Evolutionary conservation across 1,284 basidiomycete species (phyloP).

Genomic region (Termitomyces sp.): DNA sequence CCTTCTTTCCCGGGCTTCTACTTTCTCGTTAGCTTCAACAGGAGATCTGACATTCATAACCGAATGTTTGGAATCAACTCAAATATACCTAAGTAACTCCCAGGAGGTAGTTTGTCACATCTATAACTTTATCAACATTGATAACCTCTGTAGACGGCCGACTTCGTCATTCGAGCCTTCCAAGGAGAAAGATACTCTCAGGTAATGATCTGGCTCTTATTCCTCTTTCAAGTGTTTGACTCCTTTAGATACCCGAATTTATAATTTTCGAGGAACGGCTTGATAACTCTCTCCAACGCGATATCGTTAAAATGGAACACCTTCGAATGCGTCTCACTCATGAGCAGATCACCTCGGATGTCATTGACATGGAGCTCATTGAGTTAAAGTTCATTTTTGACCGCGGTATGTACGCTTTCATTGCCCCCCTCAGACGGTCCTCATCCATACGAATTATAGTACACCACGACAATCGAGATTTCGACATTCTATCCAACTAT

Average conservation of each 20-base stretch:
- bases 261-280: slow-evolving; percentile 71
- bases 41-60: slow-evolving; percentile 68
- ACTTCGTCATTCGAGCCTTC: slow-evolving; percentile 75
- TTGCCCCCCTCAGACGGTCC: slow-evolving; percentile 4
- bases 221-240: neutral
- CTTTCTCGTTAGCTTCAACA: slow-evolving; percentile 66
- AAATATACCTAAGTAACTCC: slow-evolving; percentile 73
- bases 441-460: slow-evolving; percentile 31
- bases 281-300: slow-evolving; percentile 76
- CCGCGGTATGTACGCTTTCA: slow-evolving; percentile 46
- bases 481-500: slow-evolving; percentile 70
- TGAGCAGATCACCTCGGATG: slow-evolving; percentile 60
- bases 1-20: slow-evolving; percentile 71
- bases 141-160: slow-evolving; percentile 53
- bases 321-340: slow-evolving; percentile 77
- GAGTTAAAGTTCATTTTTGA: slow-evolving; percentile 81
- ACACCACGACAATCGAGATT: slow-evolving; percentile 81
- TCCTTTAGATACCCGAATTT: slow-evolving; percentile 70
- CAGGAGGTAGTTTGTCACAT: slow-evolving; percentile 49
- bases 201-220: slow-evolving; percentile 30
- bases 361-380: slow-evolving; percentile 75
- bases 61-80: slow-evolving; percentile 72
- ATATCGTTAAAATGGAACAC: slow-evolving; percentile 74
- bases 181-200: slow-evolving; percentile 75
- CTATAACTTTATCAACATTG: slow-evolving; percentile 2